Percentiles rank a stretch among this genome's conserved stretches.
Conservation (phyloP, 352 stramenopile genomes). For the Aphanomyces astaci region DNA sequence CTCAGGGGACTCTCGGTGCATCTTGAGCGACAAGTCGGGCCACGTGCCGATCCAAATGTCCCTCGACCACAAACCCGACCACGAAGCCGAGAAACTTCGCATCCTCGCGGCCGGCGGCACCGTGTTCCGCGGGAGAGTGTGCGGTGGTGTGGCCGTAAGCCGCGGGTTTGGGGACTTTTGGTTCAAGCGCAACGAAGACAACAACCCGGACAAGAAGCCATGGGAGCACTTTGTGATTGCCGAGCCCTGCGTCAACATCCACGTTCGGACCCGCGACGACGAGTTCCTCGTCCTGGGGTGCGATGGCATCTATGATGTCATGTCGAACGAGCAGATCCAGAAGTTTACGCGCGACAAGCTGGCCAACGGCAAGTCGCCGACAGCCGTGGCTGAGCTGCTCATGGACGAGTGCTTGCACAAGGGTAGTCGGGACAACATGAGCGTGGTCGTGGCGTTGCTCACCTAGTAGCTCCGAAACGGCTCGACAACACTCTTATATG, state of each 20-base stretch:
- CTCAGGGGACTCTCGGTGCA: conserved; percentile 74
- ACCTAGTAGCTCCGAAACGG: conserved; percentile 7
- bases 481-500: no score
- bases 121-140: conserved; percentile 78
- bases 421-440: conserved; percentile 85
- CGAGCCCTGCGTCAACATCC: conserved; percentile 72
- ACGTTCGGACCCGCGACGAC: conserved; percentile 65
- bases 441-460: conserved; percentile 73
- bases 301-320: conserved; percentile 93
- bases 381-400: conserved; percentile 65
- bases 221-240: conserved; percentile 82
- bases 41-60: conserved; percentile 72
- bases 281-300: conserved; percentile 90
- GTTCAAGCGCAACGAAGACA: conserved; percentile 63
- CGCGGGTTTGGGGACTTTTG: conserved; percentile 82
- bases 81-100: conserved; percentile 80
- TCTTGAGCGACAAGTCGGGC: conserved; percentile 66
- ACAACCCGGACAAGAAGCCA: conserved; percentile 58
- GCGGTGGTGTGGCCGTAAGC: conserved; percentile 74
- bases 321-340: conserved; percentile 89
- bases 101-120: conserved; percentile 75
- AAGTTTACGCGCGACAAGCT: conserved; percentile 83
- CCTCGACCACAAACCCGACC: conserved; percentile 78
- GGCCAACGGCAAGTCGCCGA: conserved; percentile 41
- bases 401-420: conserved; percentile 76